Conservation (phyloP, 2,329 filamentous ascomycete species). For the Lachnellula arida region DNA sequence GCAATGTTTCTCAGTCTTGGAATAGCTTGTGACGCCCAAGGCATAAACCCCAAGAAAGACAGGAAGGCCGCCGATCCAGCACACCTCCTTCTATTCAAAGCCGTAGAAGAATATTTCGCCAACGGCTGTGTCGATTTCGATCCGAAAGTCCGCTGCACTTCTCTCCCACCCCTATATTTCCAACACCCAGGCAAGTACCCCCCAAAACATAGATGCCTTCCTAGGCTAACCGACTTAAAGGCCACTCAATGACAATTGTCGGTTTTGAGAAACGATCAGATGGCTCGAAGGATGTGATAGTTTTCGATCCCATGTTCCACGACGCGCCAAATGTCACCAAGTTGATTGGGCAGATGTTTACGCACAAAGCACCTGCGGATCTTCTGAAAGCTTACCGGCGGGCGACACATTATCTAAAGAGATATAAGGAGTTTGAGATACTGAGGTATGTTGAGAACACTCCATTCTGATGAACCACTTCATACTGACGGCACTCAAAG, state of each 20-base stretch:
- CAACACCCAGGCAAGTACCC: constrained; percentile 63
- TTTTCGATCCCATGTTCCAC: constrained; percentile 83
- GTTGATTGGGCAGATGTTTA: constrained; percentile 47
- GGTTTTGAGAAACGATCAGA: constrained; percentile 69
- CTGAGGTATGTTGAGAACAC: constrained; percentile 52
- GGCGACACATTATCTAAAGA: constrained; percentile 60
- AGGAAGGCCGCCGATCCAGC: constrained; percentile 31
- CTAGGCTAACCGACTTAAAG: constrained; percentile 34
- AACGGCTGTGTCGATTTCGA: constrained; percentile 44
- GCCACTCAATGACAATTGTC: constrained; percentile 87
- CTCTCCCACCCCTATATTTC: constrained; percentile 80
- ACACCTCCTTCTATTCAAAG: constrained; percentile 50
- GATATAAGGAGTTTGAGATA: constrained; percentile 74
- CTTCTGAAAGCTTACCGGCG: constrained; percentile 71
- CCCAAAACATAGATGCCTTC: background rate
- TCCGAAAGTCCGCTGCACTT: constrained; percentile 65
- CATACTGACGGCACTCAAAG: background rate
- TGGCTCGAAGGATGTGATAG: constrained; percentile 65
- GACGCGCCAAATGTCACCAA: constrained; percentile 60
- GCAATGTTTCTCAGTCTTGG: constrained; percentile 68
- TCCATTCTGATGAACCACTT: background rate
- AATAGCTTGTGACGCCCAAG: constrained; percentile 62
- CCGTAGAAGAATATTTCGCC: constrained; percentile 72
- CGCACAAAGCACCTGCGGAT: constrained; percentile 43
- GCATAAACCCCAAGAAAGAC: constrained; percentile 46